Conservation (phyloP, 805 yeast genomes). For the Kluyveromyces aestuarii region DNA sequence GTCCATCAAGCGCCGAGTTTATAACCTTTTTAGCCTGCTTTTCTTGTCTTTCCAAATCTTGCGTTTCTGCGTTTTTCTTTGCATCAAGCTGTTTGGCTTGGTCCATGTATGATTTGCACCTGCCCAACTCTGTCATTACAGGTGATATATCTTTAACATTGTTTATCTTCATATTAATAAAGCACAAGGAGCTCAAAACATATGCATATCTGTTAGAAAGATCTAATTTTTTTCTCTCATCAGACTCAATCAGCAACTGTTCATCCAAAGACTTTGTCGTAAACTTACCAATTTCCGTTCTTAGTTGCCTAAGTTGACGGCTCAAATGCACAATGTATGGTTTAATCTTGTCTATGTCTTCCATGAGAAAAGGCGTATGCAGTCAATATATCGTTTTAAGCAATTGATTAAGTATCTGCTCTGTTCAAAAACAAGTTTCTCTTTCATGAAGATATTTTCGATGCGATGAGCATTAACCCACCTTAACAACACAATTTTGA, state of each 20-base stretch:
- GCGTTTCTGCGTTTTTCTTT: slow-evolving; percentile 16
- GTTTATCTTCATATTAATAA: slow-evolving; percentile 21
- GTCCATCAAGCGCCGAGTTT: slow-evolving; percentile 35
- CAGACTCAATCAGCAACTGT: slow-evolving; percentile 13
- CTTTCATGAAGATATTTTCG: too few relatives aligned
- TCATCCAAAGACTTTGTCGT: slow-evolving; percentile 22
- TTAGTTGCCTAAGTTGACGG: slow-evolving; percentile 14
- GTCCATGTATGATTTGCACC: slow-evolving; percentile 62
- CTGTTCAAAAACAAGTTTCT: too few relatives aligned
- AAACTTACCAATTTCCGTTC: slow-evolving; percentile 13
- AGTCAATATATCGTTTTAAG: too few relatives aligned
- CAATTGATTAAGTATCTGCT: too few relatives aligned
- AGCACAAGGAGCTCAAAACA: slow-evolving; percentile 23
- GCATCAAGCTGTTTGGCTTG: slow-evolving; percentile 32
- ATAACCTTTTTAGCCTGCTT: slow-evolving; percentile 40
- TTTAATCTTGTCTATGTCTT: slow-evolving; percentile 21
- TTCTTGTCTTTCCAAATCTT: slow-evolving; percentile 27
- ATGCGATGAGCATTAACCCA: too few relatives aligned
- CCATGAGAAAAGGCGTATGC: slow-evolving; percentile 12
- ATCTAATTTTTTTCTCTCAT: slow-evolving; percentile 17
- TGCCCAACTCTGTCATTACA: slow-evolving; percentile 53
- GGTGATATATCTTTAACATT: slow-evolving; percentile 28
- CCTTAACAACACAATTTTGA: too few relatives aligned
- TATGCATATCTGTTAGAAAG: slow-evolving; percentile 21
- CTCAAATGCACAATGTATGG: slow-evolving; percentile 20